These are phyloP conservation scores for Sextonia rubra DNA, from an alignment of 164 flowering plant genomes.

Conservation along the genomic window DNA sequence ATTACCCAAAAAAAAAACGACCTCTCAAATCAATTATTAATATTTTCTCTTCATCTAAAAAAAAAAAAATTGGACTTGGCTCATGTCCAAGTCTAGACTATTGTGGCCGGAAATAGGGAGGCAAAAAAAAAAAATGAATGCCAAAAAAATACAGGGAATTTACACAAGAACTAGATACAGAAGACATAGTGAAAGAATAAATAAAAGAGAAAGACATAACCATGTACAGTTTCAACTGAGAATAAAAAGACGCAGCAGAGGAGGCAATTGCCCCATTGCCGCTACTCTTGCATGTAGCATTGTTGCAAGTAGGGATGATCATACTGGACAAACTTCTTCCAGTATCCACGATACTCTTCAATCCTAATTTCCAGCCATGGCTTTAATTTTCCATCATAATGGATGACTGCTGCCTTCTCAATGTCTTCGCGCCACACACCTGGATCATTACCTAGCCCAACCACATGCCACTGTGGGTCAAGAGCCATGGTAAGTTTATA, in stretches of 20 bases:
- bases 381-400: conserved; percentile 79
- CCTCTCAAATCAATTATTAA: too few species aligned
- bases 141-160: not conserved
- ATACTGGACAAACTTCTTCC: conserved; percentile 56
- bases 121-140: not conserved
- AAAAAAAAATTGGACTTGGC: too few species aligned
- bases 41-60: too few species aligned
- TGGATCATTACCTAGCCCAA: conserved; percentile 74
- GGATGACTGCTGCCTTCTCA: conserved; percentile 74
- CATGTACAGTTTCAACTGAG: not conserved
- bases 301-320: conserved; percentile 68
- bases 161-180: not conserved
- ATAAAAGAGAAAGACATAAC: not conserved
- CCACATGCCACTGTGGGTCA: conserved; percentile 66
- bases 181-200: not conserved
- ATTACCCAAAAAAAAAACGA: too few species aligned
- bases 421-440: conserved; percentile 34
- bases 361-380: conserved; percentile 93
- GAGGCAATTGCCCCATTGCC: not conserved
- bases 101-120: not conserved
- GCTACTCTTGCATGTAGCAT: conserved; percentile 72
- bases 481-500: conserved; percentile 55
- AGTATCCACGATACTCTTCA: conserved; percentile 57
- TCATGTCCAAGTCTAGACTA: not conserved
- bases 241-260: not conserved